Percentiles rank a stretch among this genome's conserved stretches.
These are phyloP conservation scores for Crucibulum cyathiforme DNA, from an alignment of 1,284 basidiomycete species.

Conservation along the genomic window DNA sequence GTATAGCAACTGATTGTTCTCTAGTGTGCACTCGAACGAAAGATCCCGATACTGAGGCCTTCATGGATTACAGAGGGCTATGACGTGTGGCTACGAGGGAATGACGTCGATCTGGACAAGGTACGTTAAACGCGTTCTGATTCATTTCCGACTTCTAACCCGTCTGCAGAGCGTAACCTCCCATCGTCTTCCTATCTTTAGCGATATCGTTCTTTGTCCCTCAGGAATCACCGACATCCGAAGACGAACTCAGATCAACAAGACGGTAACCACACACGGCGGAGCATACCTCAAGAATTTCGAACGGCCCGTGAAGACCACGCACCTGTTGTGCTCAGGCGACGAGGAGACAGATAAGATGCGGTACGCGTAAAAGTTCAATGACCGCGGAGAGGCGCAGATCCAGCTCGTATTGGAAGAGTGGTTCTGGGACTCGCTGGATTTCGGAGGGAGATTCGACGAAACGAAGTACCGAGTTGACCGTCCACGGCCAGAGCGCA, in stretches of 20 bases:
- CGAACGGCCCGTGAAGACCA: conserved; percentile 71
- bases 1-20: conserved; percentile 2
- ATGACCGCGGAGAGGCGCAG: conserved; percentile 63
- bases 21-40: conserved; percentile 76
- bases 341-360: conserved; percentile 73
- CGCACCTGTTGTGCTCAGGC: conserved; percentile 69
- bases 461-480: conserved; percentile 65
- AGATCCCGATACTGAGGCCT: conserved; percentile 75
- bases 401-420: conserved; percentile 83
- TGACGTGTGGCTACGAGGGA: conserved; percentile 76
- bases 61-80: conserved; percentile 76
- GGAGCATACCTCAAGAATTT: conserved; percentile 68
- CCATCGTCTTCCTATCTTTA: conserved; percentile 72
- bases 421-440: conserved; percentile 84
- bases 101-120: conserved; percentile 68
- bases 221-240: conserved; percentile 69
- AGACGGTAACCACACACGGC: conserved; percentile 55
- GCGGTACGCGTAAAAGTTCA: conserved; percentile 72
- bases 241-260: conserved; percentile 62
- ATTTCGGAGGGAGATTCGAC: conserved; percentile 60
- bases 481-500: conserved; percentile 63
- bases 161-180: conserved; percentile 52
- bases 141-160: conserved; percentile 3
- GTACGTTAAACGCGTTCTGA: conserved; percentile 18
- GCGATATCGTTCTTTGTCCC: conserved; percentile 63